Conservation (phyloP, 2,329 filamentous ascomycete genomes). For the Colletotrichum simmondsii region DNA sequence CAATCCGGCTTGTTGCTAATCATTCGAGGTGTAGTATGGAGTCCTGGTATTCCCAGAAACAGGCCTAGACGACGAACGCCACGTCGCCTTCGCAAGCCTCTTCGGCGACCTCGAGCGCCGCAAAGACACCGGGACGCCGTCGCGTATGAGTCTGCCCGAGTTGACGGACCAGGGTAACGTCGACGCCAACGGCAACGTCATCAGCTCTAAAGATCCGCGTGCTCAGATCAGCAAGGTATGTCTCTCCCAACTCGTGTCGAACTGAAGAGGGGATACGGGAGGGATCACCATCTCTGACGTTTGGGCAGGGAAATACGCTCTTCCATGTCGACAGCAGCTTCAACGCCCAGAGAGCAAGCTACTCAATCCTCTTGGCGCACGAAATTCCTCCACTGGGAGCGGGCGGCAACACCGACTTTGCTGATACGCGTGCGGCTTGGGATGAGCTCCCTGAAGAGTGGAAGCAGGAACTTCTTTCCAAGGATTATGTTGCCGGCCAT, state of each 20-base stretch:
- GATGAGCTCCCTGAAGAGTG: conserved; percentile 53
- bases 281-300: background rate
- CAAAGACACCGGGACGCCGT: conserved; percentile 15
- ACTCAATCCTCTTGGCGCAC: conserved; percentile 62
- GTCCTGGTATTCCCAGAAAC: conserved; percentile 63
- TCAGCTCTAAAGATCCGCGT: conserved; percentile 47
- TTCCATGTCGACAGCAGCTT: conserved; percentile 68
- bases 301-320: conserved; percentile 54
- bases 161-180: conserved; percentile 68
- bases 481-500: conserved; percentile 59
- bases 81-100: conserved; percentile 59
- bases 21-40: conserved; percentile 55
- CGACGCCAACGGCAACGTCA: conserved; percentile 49
- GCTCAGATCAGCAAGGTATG: conserved; percentile 52
- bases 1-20: background rate
- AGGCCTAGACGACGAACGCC: conserved; percentile 58
- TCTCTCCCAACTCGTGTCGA: background rate
- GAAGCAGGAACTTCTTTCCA: conserved; percentile 45
- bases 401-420: conserved; percentile 64
- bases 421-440: conserved; percentile 63
- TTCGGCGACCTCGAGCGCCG: conserved; percentile 60
- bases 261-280: no score
- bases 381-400: conserved; percentile 57
- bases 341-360: conserved; percentile 63
- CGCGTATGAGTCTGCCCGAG: conserved; percentile 42